Evolutionary conservation across 2,329 filamentous ascomycete species (phyloP).

Genomic region (Ascochyta koolunga): DNA sequence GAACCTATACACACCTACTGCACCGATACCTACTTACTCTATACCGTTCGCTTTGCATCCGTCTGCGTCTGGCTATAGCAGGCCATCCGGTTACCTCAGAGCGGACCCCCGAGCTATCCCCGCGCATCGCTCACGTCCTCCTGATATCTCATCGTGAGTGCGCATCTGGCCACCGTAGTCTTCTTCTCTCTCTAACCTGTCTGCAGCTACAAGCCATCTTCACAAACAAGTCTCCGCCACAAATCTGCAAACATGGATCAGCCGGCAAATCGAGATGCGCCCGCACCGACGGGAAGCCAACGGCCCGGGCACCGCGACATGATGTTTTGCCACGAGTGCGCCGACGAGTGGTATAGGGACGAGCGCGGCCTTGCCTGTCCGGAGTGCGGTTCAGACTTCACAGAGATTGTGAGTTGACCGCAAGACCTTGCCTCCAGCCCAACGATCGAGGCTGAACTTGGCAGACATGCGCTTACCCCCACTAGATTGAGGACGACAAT

Average conservation of each 20-base stretch:
- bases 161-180: background rate
- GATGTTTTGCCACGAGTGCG: constrained; percentile 84
- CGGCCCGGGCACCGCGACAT: constrained; percentile 62
- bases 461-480: constrained; percentile 26
- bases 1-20: background rate
- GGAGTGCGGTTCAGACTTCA: constrained; percentile 76
- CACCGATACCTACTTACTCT: background rate
- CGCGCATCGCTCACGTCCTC: constrained; percentile 11
- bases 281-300: constrained; percentile 12
- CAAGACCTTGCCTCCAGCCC: constrained; percentile 15
- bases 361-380: constrained; percentile 75
- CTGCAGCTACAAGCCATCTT: constrained; percentile 4
- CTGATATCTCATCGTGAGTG: constrained; percentile 26
- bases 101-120: constrained; percentile 34
- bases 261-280: constrained; percentile 23
- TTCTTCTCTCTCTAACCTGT: constrained; percentile 10
- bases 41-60: constrained; percentile 1
- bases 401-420: constrained; percentile 75
- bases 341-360: constrained; percentile 79
- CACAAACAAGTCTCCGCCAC: background rate
- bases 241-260: constrained; percentile 24
- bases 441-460: background rate
- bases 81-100: constrained; percentile 17
- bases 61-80: constrained; percentile 25
- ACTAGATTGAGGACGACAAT: constrained; percentile 59